Evolutionary conservation across 257 asterid genomes (phyloP).

Genomic region (Solanum ossicruentum): DNA sequence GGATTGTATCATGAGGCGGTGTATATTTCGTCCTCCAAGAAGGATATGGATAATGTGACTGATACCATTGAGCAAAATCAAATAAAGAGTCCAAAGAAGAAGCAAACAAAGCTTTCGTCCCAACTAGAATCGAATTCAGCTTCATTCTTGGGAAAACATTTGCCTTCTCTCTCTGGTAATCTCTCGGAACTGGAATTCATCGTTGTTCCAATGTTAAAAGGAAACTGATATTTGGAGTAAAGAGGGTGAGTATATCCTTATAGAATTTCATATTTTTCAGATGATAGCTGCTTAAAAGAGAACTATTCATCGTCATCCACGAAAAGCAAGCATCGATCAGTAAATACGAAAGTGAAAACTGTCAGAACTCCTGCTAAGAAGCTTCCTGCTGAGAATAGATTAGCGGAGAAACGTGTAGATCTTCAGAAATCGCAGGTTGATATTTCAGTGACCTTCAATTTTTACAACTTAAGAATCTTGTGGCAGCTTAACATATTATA

Average conservation of each 20-base stretch:
- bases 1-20: conserved; percentile 91
- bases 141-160: conserved; percentile 10
- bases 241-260: not conserved
- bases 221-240: not conserved
- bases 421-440: conserved; percentile 40
- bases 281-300: conserved; percentile 47
- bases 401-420: conserved; percentile 28
- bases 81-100: conserved; percentile 25
- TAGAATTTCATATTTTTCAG: conserved; percentile 14
- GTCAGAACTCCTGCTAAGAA: conserved; percentile 35
- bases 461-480: not conserved
- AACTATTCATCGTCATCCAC: conserved; percentile 24
- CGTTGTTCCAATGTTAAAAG: not conserved
- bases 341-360: conserved; percentile 18
- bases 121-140: conserved; percentile 22
- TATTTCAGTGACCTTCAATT: not conserved
- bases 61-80: conserved; percentile 21
- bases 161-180: conserved; percentile 30
- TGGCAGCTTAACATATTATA: not conserved
- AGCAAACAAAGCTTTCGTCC: conserved; percentile 32
- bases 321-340: conserved; percentile 34
- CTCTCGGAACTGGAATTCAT: not conserved
- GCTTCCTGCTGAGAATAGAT: conserved; percentile 20
- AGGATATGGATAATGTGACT: conserved; percentile 33
- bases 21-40: conserved; percentile 56